phyloP scores from a whole-genome alignment of 176 grass and related monocot genomes.

The Eragrostis nindensis region DNA sequence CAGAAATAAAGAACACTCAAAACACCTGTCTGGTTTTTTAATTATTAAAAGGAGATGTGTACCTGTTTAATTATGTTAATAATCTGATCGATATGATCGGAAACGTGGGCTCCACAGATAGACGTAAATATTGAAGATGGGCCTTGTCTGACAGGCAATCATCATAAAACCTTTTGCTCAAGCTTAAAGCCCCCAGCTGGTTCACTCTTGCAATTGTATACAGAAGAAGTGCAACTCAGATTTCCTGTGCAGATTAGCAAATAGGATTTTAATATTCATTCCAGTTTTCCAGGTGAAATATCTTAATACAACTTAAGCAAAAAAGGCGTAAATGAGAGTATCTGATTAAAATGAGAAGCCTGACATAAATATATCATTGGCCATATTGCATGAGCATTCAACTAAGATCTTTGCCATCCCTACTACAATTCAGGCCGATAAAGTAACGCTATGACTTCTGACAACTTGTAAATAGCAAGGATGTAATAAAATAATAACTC shows the following conservation, averaged over 20 bases:
- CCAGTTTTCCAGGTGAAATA: conserved; percentile 26
- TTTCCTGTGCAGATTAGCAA: conserved; percentile 70
- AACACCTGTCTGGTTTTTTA: neutral
- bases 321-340: conserved; percentile 5
- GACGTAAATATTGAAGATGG: conserved; percentile 84
- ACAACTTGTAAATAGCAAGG: conserved; percentile 2
- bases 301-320: conserved; percentile 19
- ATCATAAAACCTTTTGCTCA: conserved; percentile 84
- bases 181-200: conserved; percentile 68
- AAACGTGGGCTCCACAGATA: conserved; percentile 86
- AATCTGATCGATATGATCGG: conserved; percentile 85
- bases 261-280: conserved; percentile 46
- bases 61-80: conserved; percentile 97
- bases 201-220: conserved; percentile 99
- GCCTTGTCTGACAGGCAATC: conserved; percentile 87
- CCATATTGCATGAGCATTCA: neutral
- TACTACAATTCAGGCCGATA: conserved; percentile 19
- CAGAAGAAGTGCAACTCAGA: conserved; percentile 82
- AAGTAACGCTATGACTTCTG: neutral
- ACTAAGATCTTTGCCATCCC: neutral
- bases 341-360: neutral
- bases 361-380: conserved; percentile 12
- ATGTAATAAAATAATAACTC: conserved; percentile 7
- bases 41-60: neutral
- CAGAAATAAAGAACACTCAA: neutral